Evolutionary conservation across 2,329 filamentous ascomycete genomes (phyloP).

Genomic region (Aureobasidium mangrovei): DNA sequence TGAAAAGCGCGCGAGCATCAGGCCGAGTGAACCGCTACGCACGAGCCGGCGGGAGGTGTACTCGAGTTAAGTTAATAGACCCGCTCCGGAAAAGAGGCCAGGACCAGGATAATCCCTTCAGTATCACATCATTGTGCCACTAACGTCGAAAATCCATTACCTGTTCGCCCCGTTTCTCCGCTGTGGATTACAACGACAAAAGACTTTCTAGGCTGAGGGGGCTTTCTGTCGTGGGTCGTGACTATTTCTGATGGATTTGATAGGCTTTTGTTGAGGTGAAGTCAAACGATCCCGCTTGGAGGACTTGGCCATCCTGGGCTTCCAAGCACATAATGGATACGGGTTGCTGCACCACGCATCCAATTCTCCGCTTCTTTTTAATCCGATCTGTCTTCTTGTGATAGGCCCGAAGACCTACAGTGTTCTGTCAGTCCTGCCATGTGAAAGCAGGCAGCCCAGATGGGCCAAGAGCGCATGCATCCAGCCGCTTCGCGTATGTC

Average conservation of each 20-base stretch:
- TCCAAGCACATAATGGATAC: not conserved
- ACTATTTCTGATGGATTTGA: not conserved
- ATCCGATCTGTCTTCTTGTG: not conserved
- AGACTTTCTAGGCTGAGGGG: not conserved
- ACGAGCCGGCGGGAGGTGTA: not conserved
- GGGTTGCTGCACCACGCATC: not conserved
- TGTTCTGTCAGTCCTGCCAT: not conserved
- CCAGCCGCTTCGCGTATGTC: slow-evolving; percentile 5
- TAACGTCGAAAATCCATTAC: not conserved
- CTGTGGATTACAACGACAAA: not conserved
- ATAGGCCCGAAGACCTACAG: not conserved
- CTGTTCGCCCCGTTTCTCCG: not conserved
- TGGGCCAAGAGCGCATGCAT: slow-evolving; percentile 4
- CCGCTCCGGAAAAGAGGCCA: not conserved
- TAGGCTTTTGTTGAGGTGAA: not conserved
- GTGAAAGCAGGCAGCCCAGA: slow-evolving; percentile 7
- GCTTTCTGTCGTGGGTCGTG: not conserved
- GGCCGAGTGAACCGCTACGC: not conserved
- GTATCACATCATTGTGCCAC: slow-evolving; percentile 3
- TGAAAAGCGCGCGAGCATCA: not conserved
- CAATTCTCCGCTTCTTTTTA: not conserved
- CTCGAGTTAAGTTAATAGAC: not conserved
- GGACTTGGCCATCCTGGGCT: not conserved
- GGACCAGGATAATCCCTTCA: not conserved
- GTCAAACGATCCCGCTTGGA: not conserved